phyloP scores from a whole-genome alignment of 176 grass and related monocot species.

The Lolium multiflorum region DNA sequence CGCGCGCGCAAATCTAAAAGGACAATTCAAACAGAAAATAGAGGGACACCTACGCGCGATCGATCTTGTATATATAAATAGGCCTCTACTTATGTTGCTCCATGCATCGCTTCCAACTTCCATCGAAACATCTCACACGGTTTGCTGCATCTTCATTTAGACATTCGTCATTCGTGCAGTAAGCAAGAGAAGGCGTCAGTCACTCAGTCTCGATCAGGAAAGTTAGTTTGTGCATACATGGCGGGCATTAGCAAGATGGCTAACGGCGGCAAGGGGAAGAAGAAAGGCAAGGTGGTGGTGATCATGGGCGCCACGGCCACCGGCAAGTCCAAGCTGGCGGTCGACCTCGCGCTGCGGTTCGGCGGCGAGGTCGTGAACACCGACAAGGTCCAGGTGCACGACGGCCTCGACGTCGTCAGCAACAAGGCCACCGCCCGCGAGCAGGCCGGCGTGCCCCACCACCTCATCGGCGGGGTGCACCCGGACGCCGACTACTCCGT shows the following conservation, averaged over 20 bases:
- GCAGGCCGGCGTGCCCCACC: not conserved
- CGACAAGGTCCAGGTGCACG: slow-evolving; percentile 9
- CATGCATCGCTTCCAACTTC: not conserved
- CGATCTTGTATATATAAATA: not conserved
- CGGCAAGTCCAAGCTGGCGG: slow-evolving; percentile 19
- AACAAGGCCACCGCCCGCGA: slow-evolving; percentile 21
- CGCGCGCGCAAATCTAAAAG: not conserved
- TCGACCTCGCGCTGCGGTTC: not conserved
- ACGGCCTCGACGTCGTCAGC: not conserved
- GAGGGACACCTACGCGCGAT: too few relatives aligned
- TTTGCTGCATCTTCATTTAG: not conserved
- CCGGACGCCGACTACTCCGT: not conserved
- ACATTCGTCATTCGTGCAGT: not conserved
- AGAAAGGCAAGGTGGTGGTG: not conserved
- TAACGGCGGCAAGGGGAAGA: not conserved
- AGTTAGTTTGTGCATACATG: not conserved
- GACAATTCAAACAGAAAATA: too few relatives aligned
- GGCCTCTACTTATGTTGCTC: not conserved
- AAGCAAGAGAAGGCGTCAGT: not conserved
- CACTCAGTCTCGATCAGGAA: not conserved
- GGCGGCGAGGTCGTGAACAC: not conserved
- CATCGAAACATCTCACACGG: not conserved
- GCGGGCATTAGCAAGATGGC: not conserved
- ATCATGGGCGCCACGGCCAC: slow-evolving; percentile 15
- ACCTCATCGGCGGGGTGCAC: slow-evolving; percentile 1